A percentile compares a stretch with the other conserved stretches of the same genome.
Evolutionary conservation across 805 yeast genomes (phyloP).

Genomic region (Zygosaccharomyces pseudorouxii): DNA sequence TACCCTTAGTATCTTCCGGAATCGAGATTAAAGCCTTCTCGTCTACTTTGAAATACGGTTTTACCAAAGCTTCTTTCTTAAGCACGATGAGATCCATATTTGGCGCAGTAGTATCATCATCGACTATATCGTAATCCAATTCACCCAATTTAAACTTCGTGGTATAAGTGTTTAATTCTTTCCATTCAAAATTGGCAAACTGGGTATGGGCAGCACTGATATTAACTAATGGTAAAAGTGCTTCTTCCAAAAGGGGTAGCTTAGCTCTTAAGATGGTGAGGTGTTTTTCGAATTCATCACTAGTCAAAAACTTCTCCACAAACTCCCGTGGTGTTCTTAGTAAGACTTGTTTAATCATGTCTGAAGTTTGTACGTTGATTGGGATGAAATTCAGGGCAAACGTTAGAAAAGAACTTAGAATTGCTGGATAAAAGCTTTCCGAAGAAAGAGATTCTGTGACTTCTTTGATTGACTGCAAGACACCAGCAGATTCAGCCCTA

Average conservation of each 20-base stretch:
- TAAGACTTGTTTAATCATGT: slow-evolving; percentile 30
- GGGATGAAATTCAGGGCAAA: slow-evolving; percentile 44
- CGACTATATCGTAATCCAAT: slow-evolving; percentile 40
- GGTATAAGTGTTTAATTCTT: slow-evolving; percentile 58
- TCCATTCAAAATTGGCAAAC: slow-evolving; percentile 61
- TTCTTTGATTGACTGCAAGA: slow-evolving; percentile 42
- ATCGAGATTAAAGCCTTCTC: slow-evolving; percentile 42
- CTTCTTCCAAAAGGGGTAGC: slow-evolving; percentile 53
- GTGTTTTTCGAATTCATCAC: slow-evolving; percentile 34
- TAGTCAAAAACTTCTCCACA: slow-evolving; percentile 38
- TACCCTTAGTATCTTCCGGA: slow-evolving; percentile 62
- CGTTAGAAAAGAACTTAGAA: slow-evolving; percentile 35
- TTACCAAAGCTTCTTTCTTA: slow-evolving; percentile 44
- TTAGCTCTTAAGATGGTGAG: slow-evolving; percentile 57
- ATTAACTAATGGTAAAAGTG: slow-evolving; percentile 56
- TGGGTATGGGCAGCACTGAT: slow-evolving; percentile 59
- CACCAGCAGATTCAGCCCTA: slow-evolving; percentile 39
- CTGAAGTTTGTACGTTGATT: slow-evolving; percentile 36
- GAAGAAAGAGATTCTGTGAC: slow-evolving; percentile 43
- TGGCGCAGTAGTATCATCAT: slow-evolving; percentile 28
- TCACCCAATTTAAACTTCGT: slow-evolving; percentile 39
- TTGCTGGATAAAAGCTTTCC: slow-evolving; percentile 49
- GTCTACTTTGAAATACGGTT: slow-evolving; percentile 53
- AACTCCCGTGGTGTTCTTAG: slow-evolving; percentile 35
- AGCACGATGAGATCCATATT: slow-evolving; percentile 47